These are phyloP conservation scores for Zygosaccharomyces gambellarensis DNA, from an alignment of 805 yeast species.

Conservation along the genomic window DNA sequence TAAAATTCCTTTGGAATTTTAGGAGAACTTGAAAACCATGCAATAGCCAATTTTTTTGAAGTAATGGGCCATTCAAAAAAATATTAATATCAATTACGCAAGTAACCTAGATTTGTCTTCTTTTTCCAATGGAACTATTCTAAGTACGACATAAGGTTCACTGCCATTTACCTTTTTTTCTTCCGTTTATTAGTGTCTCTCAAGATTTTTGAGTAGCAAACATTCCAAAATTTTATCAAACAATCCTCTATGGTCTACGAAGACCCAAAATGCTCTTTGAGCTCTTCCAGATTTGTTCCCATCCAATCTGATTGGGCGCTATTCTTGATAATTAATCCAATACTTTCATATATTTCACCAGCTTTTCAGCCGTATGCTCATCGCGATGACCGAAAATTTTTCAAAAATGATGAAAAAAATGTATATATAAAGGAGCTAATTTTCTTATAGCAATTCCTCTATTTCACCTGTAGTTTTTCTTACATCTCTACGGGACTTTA, in stretches of 20 bases:
- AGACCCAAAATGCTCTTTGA: background rate
- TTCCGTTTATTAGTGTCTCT: background rate
- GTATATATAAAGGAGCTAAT: conserved; percentile 4
- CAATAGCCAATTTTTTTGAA: background rate
- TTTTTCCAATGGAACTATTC: no score
- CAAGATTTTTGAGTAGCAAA: background rate
- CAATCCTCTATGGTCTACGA: background rate
- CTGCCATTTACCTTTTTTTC: background rate
- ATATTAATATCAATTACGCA: no score
- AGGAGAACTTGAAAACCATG: background rate
- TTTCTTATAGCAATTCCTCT: no score
- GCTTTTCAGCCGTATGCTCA: background rate
- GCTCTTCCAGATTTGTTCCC: background rate
- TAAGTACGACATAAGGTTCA: no score
- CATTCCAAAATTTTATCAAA: background rate
- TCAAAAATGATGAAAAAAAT: conserved; percentile 1
- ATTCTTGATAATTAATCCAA: background rate
- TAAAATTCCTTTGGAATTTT: conserved; percentile 1
- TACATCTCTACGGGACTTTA: conserved; percentile 35
- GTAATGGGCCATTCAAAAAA: background rate
- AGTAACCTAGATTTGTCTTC: no score
- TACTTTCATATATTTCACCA: background rate
- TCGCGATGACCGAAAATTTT: conserved; percentile 6
- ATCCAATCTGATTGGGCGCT: background rate
- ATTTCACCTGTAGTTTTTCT: background rate